Evolutionary conservation across 176 grass and related monocot species (phyloP).

Genomic region (Miscanthus lutarioriparius): DNA sequence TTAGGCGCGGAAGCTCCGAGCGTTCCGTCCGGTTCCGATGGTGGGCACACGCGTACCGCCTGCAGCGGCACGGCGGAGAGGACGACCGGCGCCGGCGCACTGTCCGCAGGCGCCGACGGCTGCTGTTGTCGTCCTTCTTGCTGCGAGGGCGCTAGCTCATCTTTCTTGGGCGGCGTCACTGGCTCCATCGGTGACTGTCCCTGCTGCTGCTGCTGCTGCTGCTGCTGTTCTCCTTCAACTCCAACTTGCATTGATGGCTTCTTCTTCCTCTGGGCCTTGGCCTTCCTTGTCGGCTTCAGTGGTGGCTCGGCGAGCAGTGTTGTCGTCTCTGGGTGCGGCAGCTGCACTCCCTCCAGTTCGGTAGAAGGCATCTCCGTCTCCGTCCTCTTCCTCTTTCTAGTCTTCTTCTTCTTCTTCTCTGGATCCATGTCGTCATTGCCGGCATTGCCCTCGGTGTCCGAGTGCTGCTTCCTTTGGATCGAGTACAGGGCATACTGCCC

Average conservation of each 20-base stretch:
- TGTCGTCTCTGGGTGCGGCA: background rate
- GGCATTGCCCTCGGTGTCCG: background rate
- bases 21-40: background rate
- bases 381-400: no score
- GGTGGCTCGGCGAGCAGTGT: background rate
- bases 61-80: background rate
- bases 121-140: background rate
- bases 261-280: background rate
- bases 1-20: background rate
- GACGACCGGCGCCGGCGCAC: no score
- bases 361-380: background rate
- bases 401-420: background rate
- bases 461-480: conserved; percentile 33
- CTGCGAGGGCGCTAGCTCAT: background rate
- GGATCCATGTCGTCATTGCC: background rate
- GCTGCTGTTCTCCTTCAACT: background rate
- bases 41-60: background rate
- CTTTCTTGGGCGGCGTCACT: background rate
- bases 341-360: background rate
- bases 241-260: background rate
- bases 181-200: background rate
- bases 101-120: background rate
- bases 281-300: background rate
- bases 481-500: conserved; percentile 19
- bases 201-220: no score